Percentiles rank a stretch among this genome's conserved stretches.
Conservation (phyloP, 1,284 basidiomycete species). For the Papiliotrema nemorosa region DNA sequence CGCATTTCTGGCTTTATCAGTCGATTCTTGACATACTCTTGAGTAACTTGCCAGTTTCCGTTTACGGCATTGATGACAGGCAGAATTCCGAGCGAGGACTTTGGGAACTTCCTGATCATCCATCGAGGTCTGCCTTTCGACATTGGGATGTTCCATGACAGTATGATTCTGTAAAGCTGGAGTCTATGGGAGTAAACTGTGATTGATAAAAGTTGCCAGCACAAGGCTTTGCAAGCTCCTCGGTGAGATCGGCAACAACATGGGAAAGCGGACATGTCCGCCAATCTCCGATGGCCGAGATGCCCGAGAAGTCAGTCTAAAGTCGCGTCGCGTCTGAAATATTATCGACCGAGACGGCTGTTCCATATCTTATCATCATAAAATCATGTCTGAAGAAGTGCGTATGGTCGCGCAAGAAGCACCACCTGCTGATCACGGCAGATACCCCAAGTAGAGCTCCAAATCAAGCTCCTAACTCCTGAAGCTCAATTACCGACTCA, state of each 20-base stretch:
- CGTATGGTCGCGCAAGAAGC: neutral
- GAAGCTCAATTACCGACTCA: conserved; percentile 82
- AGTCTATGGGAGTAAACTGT: no score
- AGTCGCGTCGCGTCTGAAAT: no score
- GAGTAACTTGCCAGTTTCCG: conserved; percentile 41
- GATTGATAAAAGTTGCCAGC: no score
- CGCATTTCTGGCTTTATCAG: conserved; percentile 35
- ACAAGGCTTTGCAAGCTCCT: no score
- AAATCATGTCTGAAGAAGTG: neutral
- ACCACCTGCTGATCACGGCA: neutral
- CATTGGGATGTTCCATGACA: no score
- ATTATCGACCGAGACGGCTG: no score
- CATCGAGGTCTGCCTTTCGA: no score
- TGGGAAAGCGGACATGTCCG: neutral
- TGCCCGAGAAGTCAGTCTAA: neutral
- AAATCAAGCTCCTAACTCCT: conserved; percentile 81
- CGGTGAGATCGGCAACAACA: no score
- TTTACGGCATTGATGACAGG: conserved; percentile 42
- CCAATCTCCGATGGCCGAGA: neutral
- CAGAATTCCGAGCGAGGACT: conserved; percentile 39
- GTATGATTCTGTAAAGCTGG: no score
- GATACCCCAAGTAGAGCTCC: conserved; percentile 53
- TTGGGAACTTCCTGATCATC: conserved; percentile 4
- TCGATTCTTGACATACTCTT: no score
- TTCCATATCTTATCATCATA: neutral